phyloP scores from a whole-genome alignment of 371 early-diverging fungal genomes.

The Mucor velutinosus region DNA sequence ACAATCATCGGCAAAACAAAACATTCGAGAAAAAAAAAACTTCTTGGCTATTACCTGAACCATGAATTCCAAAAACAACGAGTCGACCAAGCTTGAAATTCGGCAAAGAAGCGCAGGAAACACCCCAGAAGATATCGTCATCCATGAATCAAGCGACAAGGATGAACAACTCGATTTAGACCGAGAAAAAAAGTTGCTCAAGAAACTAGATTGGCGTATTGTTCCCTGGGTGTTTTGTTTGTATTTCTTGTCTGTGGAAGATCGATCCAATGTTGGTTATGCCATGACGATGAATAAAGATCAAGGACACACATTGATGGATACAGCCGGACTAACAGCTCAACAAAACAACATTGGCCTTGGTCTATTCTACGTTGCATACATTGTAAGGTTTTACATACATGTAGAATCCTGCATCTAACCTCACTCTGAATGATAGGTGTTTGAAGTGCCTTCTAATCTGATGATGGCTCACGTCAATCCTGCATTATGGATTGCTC shows the following conservation, averaged over 20 bases:
- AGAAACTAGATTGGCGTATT: slow-evolving; percentile 53
- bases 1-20: neutral
- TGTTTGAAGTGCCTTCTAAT: slow-evolving; percentile 54
- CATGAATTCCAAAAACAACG: neutral
- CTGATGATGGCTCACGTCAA: slow-evolving; percentile 53
- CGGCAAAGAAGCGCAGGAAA: slow-evolving; percentile 1
- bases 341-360: slow-evolving; percentile 50
- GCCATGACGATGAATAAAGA: slow-evolving; percentile 56
- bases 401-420: neutral
- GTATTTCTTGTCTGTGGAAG: slow-evolving; percentile 51
- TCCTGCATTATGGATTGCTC: slow-evolving; percentile 51
- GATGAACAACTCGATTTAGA: neutral
- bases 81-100: slow-evolving; percentile 6
- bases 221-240: slow-evolving; percentile 54
- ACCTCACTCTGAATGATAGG: slow-evolving; percentile 9
- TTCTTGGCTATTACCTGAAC: neutral
- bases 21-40: neutral
- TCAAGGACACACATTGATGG: slow-evolving; percentile 40
- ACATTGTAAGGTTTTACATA: slow-evolving; percentile 36
- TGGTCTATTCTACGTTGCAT: slow-evolving; percentile 52
- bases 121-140: neutral
- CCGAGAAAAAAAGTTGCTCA: slow-evolving; percentile 35
- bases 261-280: slow-evolving; percentile 54
- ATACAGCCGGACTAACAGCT: slow-evolving; percentile 35
- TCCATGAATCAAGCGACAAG: neutral